These are phyloP conservation scores for Theobroma cacao DNA, from an alignment of 345 rosid species.

Conservation along the genomic window DNA sequence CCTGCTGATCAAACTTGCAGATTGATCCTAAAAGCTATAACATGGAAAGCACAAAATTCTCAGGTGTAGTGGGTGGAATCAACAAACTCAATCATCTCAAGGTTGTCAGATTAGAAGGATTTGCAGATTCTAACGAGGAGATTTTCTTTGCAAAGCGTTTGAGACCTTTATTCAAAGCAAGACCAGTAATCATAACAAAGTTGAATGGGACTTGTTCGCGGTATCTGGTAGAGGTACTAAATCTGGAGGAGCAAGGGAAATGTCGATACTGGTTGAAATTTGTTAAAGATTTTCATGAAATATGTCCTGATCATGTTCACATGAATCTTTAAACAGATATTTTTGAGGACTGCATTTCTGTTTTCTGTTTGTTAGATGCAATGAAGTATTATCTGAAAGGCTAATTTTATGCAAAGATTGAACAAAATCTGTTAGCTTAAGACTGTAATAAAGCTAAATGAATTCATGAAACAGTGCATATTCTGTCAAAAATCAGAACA, in stretches of 20 bases:
- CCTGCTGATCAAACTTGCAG: conserved; percentile 1
- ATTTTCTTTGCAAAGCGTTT: background rate
- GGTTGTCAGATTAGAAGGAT: conserved; percentile 4
- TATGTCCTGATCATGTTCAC: no score
- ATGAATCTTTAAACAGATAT: no score
- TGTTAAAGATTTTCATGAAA: no score
- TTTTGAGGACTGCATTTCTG: no score
- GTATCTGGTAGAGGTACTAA: background rate
- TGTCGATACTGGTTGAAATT: no score
- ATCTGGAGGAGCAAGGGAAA: background rate
- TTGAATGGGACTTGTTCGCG: background rate
- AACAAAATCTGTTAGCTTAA: no score
- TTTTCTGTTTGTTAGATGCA: no score
- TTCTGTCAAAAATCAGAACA: no score
- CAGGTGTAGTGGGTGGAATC: background rate
- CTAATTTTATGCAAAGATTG: no score
- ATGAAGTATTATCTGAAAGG: no score
- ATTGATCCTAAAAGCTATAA: background rate
- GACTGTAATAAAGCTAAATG: no score
- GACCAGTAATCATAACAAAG: background rate
- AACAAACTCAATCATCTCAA: background rate
- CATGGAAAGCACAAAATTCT: background rate
- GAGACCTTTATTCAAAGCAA: background rate
- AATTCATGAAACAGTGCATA: no score
- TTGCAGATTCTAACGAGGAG: background rate